Base-by-base conservation (phyloP, 768 basidiomycete genomes). In the Psilocybe cyanescens region DNA sequence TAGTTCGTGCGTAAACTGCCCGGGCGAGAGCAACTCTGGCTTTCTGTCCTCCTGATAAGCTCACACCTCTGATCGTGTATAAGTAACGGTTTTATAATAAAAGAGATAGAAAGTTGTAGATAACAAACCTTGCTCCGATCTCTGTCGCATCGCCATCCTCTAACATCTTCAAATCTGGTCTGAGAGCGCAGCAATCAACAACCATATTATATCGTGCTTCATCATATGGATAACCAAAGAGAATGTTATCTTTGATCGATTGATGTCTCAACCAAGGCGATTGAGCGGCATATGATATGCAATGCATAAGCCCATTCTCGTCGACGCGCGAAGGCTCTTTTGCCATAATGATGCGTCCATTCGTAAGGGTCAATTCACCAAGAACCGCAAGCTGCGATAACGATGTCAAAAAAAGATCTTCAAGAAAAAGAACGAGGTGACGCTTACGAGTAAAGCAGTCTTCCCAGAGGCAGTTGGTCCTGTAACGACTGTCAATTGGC, bases 71-170 rank as follows among this genome's bases (percentile, higher is more conserved):
- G 29, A 30, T 35, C 69, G 19, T 14, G 45, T 3, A 31, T 17
- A 12, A 11, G 46, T 48, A 14, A 55, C 11, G 30, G 48, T 30
- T 55, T 4, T 14, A 37, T 5, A 50, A 52, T 16, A 52, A 59
- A 24, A 33, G 53, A 47, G 29, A 69, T 24, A 33, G 11, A 16
- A 33, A 44, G 24, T 24, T 29, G 16, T 8, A 29, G 19, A 58
- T 35, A 16, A 69, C 78, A 11, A 52, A 84, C 80, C 87, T 79
- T 12, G 86, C 88, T 12, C 94, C 94, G 65, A 96, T 92, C 74
- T 94, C 90, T 1, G 93, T 95, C 57, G 75, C 77, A 69, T 94
- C 95, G 0, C 97, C 97, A 67, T 95, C 89, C 59, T 96, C 92
- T 1, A 98, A 73, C 9, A 95, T 83, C 4, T 90, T 85, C 59